phyloP scores from a whole-genome alignment of 2,329 filamentous ascomycete genomes.

The Colletotrichum abscissum region DNA sequence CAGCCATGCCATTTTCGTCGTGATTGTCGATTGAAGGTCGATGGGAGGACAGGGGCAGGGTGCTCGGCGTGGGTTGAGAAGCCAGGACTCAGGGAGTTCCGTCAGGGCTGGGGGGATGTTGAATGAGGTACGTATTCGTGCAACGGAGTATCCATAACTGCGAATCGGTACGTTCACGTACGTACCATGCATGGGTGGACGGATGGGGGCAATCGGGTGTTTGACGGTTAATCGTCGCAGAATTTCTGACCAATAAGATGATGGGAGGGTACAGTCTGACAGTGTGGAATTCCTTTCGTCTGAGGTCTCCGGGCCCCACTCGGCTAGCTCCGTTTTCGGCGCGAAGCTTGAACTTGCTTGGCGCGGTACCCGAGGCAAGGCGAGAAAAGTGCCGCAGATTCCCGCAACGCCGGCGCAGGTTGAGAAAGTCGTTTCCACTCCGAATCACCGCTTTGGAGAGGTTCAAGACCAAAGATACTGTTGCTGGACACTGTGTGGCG shows the following conservation, averaged over 20 bases:
- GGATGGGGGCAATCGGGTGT: neutral
- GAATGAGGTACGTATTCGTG: too few relatives aligned
- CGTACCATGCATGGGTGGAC: neutral
- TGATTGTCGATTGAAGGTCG: slow-evolving; percentile 8
- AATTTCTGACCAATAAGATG: neutral
- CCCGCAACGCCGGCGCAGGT: neutral
- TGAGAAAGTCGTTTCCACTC: neutral
- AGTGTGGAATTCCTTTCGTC: slow-evolving; percentile 1
- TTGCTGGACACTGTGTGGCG: slow-evolving; percentile 2
- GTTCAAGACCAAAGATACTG: neutral
- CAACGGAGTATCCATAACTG: too few relatives aligned
- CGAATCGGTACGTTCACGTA: neutral
- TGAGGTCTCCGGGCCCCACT: neutral
- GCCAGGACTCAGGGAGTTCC: neutral
- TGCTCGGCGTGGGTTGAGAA: neutral
- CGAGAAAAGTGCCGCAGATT: slow-evolving; percentile 23
- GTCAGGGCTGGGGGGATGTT: neutral
- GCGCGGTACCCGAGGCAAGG: slow-evolving; percentile 28
- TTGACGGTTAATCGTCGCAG: neutral
- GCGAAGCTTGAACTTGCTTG: slow-evolving; percentile 31
- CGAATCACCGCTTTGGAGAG: neutral
- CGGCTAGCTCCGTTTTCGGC: slow-evolving; percentile 32
- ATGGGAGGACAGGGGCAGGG: neutral
- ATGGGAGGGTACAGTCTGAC: neutral
- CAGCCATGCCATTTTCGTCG: neutral